Percentiles rank a stretch among this genome's conserved stretches.
Conservation (phyloP, 192 early-diverging fungal species). For the Pecoramyces ruminantium region DNA sequence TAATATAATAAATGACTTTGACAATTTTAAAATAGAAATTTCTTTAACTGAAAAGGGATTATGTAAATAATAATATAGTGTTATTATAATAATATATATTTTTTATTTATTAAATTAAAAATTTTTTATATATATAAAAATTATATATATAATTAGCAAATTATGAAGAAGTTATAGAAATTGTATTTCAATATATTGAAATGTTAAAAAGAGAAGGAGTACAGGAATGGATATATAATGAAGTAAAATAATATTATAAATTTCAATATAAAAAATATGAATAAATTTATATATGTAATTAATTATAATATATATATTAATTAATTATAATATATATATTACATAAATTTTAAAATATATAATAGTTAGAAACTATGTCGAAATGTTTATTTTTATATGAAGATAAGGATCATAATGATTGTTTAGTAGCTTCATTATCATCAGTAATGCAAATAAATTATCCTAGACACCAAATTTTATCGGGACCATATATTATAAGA, state of each 20-base stretch:
- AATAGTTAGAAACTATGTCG: not conserved
- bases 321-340: no score
- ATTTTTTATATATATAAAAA: not conserved
- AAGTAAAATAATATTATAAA: conserved; percentile 27
- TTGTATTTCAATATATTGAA: conserved; percentile 77
- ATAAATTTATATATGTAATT: no score
- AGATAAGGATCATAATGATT: not conserved
- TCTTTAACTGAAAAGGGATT: conserved; percentile 72
- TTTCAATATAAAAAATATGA: not conserved
- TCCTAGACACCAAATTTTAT: conserved; percentile 13
- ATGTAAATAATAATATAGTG: no score
- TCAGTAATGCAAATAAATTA: not conserved
- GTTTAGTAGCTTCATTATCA: not conserved
- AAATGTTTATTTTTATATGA: not conserved
- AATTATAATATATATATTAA: no score
- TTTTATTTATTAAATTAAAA: not conserved
- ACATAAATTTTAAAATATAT: not conserved
- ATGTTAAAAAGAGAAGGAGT: conserved; percentile 54
- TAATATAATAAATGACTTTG: conserved; percentile 48
- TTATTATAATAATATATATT: conserved; percentile 5
- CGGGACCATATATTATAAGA: not conserved
- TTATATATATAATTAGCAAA: conserved; percentile 10
- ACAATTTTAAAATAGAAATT: conserved; percentile 67
- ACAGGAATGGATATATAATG: conserved; percentile 66
- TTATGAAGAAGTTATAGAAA: conserved; percentile 61